Evolutionary conservation across 441 rosid genomes (phyloP), one percentile per base, ranked within the genome.

Genomic region (Pelargonium cotyledonis): DNA sequence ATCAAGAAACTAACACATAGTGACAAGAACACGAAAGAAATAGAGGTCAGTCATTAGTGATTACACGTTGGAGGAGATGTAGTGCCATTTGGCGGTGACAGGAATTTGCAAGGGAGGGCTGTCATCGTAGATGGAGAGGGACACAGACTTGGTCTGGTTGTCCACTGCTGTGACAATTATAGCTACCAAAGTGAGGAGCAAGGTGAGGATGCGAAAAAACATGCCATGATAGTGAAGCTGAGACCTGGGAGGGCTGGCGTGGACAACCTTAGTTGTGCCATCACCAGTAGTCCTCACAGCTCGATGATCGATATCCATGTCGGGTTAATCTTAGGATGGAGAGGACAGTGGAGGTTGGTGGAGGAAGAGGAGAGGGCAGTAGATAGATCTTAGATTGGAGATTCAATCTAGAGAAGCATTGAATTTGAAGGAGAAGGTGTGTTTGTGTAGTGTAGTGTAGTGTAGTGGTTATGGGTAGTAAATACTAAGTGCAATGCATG

Each of bases 61-160:
- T 53, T 53, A 53, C 60, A 53, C 60, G 21, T 53, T 53, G 60
- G 60, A 53, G 8, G 60, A 53, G 1, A 53, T 18, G 60, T 53
- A 53, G 18, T 53, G 60, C 60, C 60, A 53, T 53, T 53, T 53
- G 18, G 60, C 60, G 18, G 60, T 53, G 60, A 53, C 60, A 7
- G 19, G 60, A 15, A 53, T 53, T 6, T 53, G 60, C 23, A 53
- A 19, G 9, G 60, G 60, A 15, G 60, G 60, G 21, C 16, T 15
- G 60, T 18, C 16, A 16, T 53, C 60, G 5, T 21, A 53, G 9
- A 53, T 18, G 21, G 2, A n/a, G 60, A 53, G 16, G 60, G 60
- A 16, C 2, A 53, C 21, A 1, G 18, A n/a, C 23, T 53, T 53
- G 21, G 60, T 53, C 8, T 53, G 60, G 21, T 53, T 53, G 60